Evolutionary conservation across 331 rosid genomes (phyloP).

Genomic region (Acacia pycnantha): DNA sequence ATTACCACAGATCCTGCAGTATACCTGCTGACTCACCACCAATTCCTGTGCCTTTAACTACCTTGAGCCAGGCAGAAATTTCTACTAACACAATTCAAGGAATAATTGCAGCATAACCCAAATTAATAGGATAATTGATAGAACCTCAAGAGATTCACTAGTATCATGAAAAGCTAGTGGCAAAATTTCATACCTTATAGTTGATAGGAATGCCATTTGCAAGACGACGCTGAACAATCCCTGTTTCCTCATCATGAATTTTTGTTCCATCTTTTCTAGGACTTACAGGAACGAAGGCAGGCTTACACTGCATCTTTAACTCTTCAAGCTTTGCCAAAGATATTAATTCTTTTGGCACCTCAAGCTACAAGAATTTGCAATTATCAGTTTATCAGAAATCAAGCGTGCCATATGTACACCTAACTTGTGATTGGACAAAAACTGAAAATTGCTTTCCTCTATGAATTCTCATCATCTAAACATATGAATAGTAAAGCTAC

Average conservation of each 20-base stretch:
- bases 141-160: not conserved
- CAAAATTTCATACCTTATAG: slow-evolving; percentile 66
- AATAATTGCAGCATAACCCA: not conserved
- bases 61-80: not conserved
- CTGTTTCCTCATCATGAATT: slow-evolving; percentile 85
- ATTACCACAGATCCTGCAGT: not conserved
- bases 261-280: slow-evolving; percentile 54
- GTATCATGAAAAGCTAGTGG: slow-evolving; percentile 24
- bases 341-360: slow-evolving; percentile 91
- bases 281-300: slow-evolving; percentile 68
- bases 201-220: slow-evolving; percentile 91
- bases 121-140: slow-evolving; percentile 11
- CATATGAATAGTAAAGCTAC: slow-evolving; percentile 18
- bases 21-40: not conserved
- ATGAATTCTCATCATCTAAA: slow-evolving; percentile 3
- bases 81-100: not conserved
- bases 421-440: slow-evolving; percentile 2
- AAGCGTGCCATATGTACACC: not conserved
- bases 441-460: slow-evolving; percentile 16
- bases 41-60: not conserved
- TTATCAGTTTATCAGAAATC: slow-evolving; percentile 27
- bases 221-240: slow-evolving; percentile 78
- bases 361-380: slow-evolving; percentile 61
- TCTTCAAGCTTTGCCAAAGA: slow-evolving; percentile 66
- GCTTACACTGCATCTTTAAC: slow-evolving; percentile 61